phyloP scores from a whole-genome alignment of 2,329 filamentous ascomycete species.

The Claviceps purpurea region DNA sequence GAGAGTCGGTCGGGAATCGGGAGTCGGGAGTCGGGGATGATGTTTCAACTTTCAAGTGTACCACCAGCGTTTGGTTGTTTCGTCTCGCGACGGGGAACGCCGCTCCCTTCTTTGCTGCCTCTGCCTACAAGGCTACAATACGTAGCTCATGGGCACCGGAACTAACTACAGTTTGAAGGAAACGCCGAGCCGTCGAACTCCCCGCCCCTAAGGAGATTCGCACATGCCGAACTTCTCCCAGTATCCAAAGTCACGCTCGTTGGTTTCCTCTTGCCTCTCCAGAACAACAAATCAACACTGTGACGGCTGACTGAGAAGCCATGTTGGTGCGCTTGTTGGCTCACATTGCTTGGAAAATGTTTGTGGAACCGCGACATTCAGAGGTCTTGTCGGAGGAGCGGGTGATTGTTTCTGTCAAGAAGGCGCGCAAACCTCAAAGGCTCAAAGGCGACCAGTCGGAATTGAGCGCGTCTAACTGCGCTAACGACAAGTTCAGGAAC shows the following conservation, averaged over 20 bases:
- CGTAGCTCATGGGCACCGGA: neutral
- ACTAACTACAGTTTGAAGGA: too few relatives aligned
- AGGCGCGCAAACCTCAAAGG: neutral
- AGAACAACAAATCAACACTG: too few relatives aligned
- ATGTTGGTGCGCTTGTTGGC: too few relatives aligned
- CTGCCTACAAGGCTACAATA: neutral
- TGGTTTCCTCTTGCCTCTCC: too few relatives aligned
- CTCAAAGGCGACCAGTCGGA: neutral
- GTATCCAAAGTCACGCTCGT: too few relatives aligned
- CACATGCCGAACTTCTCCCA: too few relatives aligned
- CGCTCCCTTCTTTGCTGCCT: neutral
- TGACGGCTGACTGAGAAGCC: too few relatives aligned
- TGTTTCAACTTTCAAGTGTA: neutral
- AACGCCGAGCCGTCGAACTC: too few relatives aligned
- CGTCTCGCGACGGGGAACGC: neutral
- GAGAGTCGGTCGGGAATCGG: neutral
- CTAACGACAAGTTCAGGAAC: neutral
- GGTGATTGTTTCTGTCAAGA: neutral
- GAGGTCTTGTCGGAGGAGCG: neutral
- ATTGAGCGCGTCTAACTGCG: neutral
- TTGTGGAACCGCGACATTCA: neutral
- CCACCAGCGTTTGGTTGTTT: slow-evolving; percentile 3
- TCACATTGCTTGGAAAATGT: neutral
- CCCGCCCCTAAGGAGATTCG: too few relatives aligned
- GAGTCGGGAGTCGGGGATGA: neutral